phyloP scores from a whole-genome alignment of 306 rosid species.

The Gleditsia sinensis region DNA sequence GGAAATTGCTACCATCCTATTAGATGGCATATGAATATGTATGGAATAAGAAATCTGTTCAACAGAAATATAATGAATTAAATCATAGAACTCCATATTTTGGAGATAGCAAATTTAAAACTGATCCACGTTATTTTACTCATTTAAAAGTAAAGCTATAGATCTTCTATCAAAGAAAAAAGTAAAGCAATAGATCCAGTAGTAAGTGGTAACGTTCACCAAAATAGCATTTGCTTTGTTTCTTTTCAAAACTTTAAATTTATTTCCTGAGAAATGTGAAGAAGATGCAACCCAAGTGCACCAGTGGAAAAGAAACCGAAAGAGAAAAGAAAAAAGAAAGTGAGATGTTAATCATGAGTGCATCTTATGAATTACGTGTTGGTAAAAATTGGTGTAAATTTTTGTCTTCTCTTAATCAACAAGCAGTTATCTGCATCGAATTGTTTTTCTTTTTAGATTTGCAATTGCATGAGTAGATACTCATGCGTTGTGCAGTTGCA shows the following conservation, averaged over 20 bases:
- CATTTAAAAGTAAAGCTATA: not conserved
- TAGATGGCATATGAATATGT: conserved; percentile 24
- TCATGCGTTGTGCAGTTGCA: not conserved
- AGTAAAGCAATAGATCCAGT: not conserved
- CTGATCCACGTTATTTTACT: not conserved
- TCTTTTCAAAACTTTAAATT: not conserved
- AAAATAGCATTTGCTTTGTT: not conserved
- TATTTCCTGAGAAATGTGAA: not conserved
- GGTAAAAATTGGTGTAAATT: not conserved
- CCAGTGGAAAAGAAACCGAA: not conserved
- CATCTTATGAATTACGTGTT: not conserved
- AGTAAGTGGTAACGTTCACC: no score
- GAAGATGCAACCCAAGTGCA: not conserved
- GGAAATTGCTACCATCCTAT: not conserved
- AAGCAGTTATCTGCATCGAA: not conserved
- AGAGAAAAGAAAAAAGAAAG: not conserved
- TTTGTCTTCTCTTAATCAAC: not conserved
- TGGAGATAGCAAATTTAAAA: not conserved
- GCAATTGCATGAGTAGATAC: not conserved
- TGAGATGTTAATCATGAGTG: not conserved
- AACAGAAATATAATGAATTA: not conserved
- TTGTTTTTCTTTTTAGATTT: not conserved
- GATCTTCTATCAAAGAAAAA: no score
- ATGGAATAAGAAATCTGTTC: conserved; percentile 10
- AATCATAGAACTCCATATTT: not conserved